Conservation (phyloP, 2,329 filamentous ascomycete species). For the Alternaria triticina region DNA sequence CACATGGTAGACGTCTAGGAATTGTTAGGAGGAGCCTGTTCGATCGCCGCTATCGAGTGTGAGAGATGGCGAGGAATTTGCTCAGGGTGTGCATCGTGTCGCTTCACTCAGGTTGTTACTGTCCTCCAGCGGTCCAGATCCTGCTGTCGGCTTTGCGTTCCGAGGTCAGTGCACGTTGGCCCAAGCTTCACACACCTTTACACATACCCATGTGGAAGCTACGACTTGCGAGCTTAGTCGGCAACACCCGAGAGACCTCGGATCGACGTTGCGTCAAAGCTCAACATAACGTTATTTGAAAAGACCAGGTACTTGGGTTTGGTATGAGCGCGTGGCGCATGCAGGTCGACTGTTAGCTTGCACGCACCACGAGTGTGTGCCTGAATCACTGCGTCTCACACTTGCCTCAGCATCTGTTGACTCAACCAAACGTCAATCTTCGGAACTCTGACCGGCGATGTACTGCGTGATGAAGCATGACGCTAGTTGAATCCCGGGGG, state of each 20-base stretch:
- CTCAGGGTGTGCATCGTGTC: accelerated
- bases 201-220: neutral
- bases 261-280: neutral
- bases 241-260: neutral
- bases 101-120: neutral
- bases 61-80: neutral
- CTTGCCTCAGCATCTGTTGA: no score
- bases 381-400: no score
- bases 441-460: no score
- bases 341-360: neutral
- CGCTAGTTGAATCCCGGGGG: no score
- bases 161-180: neutral
- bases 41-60: neutral
- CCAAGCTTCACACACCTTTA: neutral
- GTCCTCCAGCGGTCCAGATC: neutral
- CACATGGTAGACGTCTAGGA: neutral
- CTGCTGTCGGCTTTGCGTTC: neutral
- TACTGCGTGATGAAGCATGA: no score
- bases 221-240: neutral
- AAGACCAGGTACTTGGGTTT: neutral
- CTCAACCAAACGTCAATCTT: no score
- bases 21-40: neutral
- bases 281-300: neutral
- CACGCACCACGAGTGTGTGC: no score
- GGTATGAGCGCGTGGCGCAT: neutral